phyloP scores from a whole-genome alignment of 768 basidiomycete genomes.

The Termitomyces titanicus region DNA sequence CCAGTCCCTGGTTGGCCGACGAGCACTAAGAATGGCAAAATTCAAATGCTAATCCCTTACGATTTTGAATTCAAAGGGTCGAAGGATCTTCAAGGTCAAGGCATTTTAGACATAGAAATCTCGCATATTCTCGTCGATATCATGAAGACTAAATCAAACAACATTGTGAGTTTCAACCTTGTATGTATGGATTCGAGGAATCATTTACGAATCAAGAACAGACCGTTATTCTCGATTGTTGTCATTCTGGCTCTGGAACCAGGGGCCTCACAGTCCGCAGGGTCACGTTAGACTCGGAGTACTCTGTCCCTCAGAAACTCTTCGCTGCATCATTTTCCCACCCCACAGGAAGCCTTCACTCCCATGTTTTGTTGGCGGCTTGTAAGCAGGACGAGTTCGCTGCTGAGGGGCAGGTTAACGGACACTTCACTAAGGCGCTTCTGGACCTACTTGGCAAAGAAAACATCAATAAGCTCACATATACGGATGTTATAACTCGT shows the following conservation, averaged over 20 bases:
- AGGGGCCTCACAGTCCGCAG: background rate
- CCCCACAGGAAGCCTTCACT: background rate
- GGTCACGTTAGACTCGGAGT: background rate
- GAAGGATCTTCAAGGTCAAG: background rate
- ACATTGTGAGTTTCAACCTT: slow-evolving; percentile 3
- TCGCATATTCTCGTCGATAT: background rate
- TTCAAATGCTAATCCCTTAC: slow-evolving; percentile 10
- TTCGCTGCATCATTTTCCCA: too few relatives aligned
- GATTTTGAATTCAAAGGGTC: background rate
- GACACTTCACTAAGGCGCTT: slow-evolving; percentile 3
- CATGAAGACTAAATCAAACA: slow-evolving; percentile 2
- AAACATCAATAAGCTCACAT: slow-evolving; percentile 1
- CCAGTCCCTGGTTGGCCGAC: background rate
- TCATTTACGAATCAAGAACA: background rate
- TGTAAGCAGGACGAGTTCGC: slow-evolving; percentile 2
- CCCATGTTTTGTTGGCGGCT: slow-evolving; percentile 8
- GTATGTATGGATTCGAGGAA: too few relatives aligned
- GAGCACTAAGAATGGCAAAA: background rate
- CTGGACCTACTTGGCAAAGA: background rate
- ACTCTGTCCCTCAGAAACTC: background rate
- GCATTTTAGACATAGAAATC: slow-evolving; percentile 5
- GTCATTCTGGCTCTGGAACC: background rate
- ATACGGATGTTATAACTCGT: background rate
- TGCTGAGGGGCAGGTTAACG: background rate
- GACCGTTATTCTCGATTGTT: slow-evolving; percentile 12